Conservation (phyloP, 2,329 filamentous ascomycete species). For the Fusarium pseudocircinatum region DNA sequence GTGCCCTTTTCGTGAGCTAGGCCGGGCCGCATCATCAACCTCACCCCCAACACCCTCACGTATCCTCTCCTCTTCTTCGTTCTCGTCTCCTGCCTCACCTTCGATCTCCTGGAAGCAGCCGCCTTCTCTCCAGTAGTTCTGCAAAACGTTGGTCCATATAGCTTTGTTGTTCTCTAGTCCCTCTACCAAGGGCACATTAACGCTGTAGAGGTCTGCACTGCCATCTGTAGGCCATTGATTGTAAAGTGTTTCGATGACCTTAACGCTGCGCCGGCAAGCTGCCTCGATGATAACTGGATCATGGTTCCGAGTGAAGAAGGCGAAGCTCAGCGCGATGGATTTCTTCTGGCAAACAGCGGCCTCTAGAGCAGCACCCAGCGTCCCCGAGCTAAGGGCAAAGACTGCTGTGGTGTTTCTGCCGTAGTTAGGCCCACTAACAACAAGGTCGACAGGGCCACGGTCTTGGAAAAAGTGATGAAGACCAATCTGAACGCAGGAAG, state of each 20-base stretch:
- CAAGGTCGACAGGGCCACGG: slow-evolving; percentile 76
- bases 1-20: slow-evolving; percentile 57
- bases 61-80: slow-evolving; percentile 77
- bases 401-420: slow-evolving; percentile 84
- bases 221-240: slow-evolving; percentile 75
- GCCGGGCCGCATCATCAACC: slow-evolving; percentile 49
- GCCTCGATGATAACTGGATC: slow-evolving; percentile 82
- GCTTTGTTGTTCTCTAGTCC: slow-evolving; percentile 77
- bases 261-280: slow-evolving; percentile 77
- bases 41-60: slow-evolving; percentile 69
- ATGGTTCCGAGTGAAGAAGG: slow-evolving; percentile 87
- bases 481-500: slow-evolving; percentile 83
- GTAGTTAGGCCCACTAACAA: slow-evolving; percentile 84
- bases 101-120: slow-evolving; percentile 88
- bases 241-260: slow-evolving; percentile 81
- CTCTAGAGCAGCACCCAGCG: slow-evolving; percentile 80
- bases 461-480: slow-evolving; percentile 82
- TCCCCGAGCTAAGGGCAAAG: slow-evolving; percentile 81
- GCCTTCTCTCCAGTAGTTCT: slow-evolving; percentile 88
- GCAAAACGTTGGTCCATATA: slow-evolving; percentile 85
- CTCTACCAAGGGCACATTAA: slow-evolving; percentile 88
- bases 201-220: slow-evolving; percentile 83
- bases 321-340: slow-evolving; percentile 87
- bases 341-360: slow-evolving; percentile 75
- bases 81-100: slow-evolving; percentile 69